Conservation (phyloP, 225 moss, liverwort and hornwort species). For the Anthoceros angustus region DNA sequence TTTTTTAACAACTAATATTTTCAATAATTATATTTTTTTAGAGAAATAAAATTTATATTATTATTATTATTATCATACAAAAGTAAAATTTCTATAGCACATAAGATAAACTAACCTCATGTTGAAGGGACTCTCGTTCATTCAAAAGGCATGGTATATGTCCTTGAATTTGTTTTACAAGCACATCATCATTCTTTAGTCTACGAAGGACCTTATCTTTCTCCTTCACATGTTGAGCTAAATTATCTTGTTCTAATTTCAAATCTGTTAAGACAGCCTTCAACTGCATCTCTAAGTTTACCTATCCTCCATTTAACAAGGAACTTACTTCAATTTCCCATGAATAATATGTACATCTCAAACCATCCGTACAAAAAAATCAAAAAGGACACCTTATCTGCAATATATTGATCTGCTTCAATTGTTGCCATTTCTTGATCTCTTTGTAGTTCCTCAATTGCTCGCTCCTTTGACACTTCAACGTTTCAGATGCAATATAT, state of each 20-base stretch:
- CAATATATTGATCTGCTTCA: conserved; percentile 3
- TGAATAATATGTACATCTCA: background rate
- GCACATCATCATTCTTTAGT: conserved; percentile 37
- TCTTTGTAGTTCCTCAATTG: conserved; percentile 4
- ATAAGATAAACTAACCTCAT: conserved; percentile 23
- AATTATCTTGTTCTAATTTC: conserved; percentile 56
- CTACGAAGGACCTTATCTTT: conserved; percentile 36
- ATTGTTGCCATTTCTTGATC: background rate
- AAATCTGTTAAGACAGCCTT: conserved; percentile 47
- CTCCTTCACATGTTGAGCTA: conserved; percentile 37
- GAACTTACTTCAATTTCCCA: background rate
- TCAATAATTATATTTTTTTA: background rate
- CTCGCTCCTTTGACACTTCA: conserved; percentile 4
- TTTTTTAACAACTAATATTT: no score
- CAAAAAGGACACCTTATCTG: background rate
- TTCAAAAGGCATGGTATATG: conserved; percentile 31
- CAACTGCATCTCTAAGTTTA: conserved; percentile 83
- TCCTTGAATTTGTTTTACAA: conserved; percentile 30
- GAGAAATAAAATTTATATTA: no score
- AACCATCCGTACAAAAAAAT: background rate
- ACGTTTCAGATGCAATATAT: background rate
- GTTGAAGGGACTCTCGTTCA: conserved; percentile 35
- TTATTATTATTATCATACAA: no score
- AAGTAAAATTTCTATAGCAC: no score
- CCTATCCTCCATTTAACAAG: conserved; percentile 1